A percentile compares a stretch with the other conserved stretches of the same genome.
Conservation (phyloP, 2,329 filamentous ascomycete genomes). For the Endoconidiophora laricicola region DNA sequence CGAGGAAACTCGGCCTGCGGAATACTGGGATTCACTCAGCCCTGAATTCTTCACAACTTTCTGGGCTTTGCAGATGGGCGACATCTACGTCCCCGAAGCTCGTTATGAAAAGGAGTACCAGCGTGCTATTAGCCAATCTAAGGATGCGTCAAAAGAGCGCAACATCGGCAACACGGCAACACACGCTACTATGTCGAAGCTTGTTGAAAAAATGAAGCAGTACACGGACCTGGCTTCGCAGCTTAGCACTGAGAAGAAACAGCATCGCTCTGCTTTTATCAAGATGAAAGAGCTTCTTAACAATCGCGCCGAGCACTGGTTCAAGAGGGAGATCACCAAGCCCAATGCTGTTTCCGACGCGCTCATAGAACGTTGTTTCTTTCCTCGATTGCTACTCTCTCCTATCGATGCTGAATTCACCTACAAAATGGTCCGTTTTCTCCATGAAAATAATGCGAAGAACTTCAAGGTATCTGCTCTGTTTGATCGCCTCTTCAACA, state of each 20-base stretch:
- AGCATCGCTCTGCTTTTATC: slow-evolving; percentile 10
- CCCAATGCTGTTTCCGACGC: slow-evolving; percentile 54
- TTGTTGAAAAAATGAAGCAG: slow-evolving; percentile 52
- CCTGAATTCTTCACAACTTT: slow-evolving; percentile 78
- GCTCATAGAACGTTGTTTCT: slow-evolving; percentile 75
- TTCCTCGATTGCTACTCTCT: slow-evolving; percentile 75
- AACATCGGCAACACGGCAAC: slow-evolving; percentile 49
- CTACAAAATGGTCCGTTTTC: slow-evolving; percentile 69
- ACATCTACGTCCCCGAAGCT: slow-evolving; percentile 58
- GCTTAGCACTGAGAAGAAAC: slow-evolving; percentile 13
- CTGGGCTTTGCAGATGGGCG: slow-evolving; percentile 75
- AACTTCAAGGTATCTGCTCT: slow-evolving; percentile 77
- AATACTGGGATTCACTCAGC: slow-evolving; percentile 53
- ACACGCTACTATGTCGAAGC: slow-evolving; percentile 45
- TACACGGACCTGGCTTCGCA: slow-evolving; percentile 38
- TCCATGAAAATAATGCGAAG: slow-evolving; percentile 70
- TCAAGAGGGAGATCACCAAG: slow-evolving; percentile 32
- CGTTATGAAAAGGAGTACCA: slow-evolving; percentile 66
- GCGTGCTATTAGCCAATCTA: slow-evolving; percentile 48
- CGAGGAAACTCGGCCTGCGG: slow-evolving; percentile 39
- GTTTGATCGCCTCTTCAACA: slow-evolving; percentile 68
- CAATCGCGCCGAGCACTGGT: slow-evolving; percentile 66
- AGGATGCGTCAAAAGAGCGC: slow-evolving; percentile 52
- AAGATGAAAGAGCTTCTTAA: slow-evolving; percentile 43
- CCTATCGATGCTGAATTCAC: slow-evolving; percentile 78